Evolutionary conservation across 768 basidiomycete species (phyloP), one percentile per base, ranked within the genome.

Genomic region (Lentinus brumalis): DNA sequence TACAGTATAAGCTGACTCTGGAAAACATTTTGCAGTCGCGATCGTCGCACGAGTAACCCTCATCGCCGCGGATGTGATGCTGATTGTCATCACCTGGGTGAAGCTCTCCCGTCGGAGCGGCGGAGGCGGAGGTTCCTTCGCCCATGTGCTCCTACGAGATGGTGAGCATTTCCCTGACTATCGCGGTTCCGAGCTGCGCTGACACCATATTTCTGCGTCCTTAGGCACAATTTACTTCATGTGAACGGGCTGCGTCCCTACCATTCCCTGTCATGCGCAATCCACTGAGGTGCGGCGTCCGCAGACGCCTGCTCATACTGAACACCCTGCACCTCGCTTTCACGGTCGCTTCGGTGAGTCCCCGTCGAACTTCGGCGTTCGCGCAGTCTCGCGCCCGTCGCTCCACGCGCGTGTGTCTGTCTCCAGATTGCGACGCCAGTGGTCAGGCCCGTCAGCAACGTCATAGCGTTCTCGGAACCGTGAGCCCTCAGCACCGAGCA

Each of bases 161-260:
- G 50, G 50, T 51, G 14, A 5, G 5, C 6, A 26, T 29, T 18
- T 5, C 6, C 14, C 7, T 8, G 18, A 8, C 45, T 10, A 12
- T n/a, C 18, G n/a, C n/a, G n/a, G n/a, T n/a, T 7, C 7, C 18
- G 14, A 6, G 18, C 9, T 7, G n/a, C n/a, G n/a, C 45, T 46
- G 11, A 14, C 18, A 8, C 7, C n/a, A n/a, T n/a, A n/a, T n/a
- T n/a, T n/a, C n/a, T 35, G 26, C 47, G 9, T 18, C 18, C n/a
- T n/a, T n/a, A 51, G 50, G 50, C 16, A 51, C 50, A 15, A 51
- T 51, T 7, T 51, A 51, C 16, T 51, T 51, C 50, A 31, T 51
- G 50, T 35, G 7, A 31, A 30, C n/a, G 10, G 30, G 5, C n/a
- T n/a, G n/a, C n/a, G n/a, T n/a, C n/a, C n/a, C n/a, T n/a, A n/a